These are phyloP conservation scores for Brassica juncea DNA, from an alignment of 345 rosid species.

Conservation along the genomic window DNA sequence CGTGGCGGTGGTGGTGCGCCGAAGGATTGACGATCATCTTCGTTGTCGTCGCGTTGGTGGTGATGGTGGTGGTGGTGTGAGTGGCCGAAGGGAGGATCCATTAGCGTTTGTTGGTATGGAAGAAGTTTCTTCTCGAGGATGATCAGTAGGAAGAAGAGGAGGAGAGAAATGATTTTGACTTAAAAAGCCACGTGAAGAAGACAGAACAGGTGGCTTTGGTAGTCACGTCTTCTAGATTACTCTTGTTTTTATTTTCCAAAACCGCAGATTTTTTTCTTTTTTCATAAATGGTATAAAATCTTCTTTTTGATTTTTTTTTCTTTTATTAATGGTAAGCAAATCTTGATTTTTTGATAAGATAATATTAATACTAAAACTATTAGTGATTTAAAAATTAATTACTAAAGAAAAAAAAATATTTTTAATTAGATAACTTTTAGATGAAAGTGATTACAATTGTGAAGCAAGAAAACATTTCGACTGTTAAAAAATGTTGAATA, in stretches of 20 bases:
- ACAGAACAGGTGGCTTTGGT: not conserved
- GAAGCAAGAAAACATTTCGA: no score
- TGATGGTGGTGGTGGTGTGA: conserved; percentile 42
- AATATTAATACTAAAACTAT: no score
- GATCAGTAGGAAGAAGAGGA: not conserved
- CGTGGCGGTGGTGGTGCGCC: conserved; percentile 41
- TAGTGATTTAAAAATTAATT: no score
- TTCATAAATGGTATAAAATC: not conserved
- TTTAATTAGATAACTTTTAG: no score
- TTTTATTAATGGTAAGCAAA: not conserved
- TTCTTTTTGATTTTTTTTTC: not conserved
- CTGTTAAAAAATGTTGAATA: no score
- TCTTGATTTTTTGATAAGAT: not conserved
- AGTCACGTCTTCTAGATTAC: not conserved
- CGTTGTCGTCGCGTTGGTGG: conserved; percentile 42
- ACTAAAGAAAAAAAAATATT: no score
- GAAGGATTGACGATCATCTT: conserved; percentile 33
- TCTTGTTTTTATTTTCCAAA: not conserved
- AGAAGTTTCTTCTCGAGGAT: not conserved
- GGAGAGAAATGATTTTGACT: not conserved
- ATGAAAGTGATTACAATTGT: no score
- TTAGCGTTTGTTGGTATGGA: not conserved
- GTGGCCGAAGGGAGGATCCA: conserved; percentile 53
- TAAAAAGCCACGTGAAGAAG: not conserved
- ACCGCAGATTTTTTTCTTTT: not conserved